These are phyloP conservation scores for Alternaria gaisen DNA, from an alignment of 2,329 filamentous ascomycete species.

Conservation along the genomic window DNA sequence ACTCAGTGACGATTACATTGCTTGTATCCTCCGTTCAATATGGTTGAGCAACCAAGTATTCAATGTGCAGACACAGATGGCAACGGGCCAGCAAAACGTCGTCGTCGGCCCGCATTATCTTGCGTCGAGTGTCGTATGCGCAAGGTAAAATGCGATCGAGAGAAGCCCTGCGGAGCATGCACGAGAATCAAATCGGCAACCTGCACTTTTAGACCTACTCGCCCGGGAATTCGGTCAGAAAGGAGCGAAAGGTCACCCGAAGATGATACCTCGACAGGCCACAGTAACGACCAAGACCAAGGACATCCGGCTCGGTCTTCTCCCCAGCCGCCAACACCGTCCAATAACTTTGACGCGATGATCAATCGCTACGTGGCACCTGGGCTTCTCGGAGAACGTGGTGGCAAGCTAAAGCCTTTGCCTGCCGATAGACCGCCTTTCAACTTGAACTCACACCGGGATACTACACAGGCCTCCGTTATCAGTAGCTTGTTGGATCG, in stretches of 20 bases:
- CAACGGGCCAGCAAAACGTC: constrained; percentile 31
- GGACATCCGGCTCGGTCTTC: constrained; percentile 1
- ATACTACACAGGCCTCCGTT: constrained; percentile 3
- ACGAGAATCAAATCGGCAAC: constrained; percentile 27
- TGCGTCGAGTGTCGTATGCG: constrained; percentile 42
- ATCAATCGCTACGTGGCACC: constrained; percentile 28
- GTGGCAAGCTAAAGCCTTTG: constrained; percentile 10
- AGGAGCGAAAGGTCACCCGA: neutral
- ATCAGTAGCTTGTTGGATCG: constrained; percentile 13
- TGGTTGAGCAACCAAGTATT: constrained; percentile 16
- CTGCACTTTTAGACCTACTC: constrained; percentile 34
- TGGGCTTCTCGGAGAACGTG: constrained; percentile 21
- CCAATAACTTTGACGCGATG: constrained; percentile 21
- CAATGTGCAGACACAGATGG: constrained; percentile 25
- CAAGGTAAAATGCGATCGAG: constrained; percentile 41
- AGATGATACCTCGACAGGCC: neutral
- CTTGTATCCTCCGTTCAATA: constrained; percentile 1
- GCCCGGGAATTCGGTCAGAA: constrained; percentile 8
- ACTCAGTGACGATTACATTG: neutral
- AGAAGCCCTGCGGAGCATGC: constrained; percentile 30
- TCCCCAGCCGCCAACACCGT: neutral
- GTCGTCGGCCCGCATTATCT: constrained; percentile 38
- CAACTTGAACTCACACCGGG: constrained; percentile 4
- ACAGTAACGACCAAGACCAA: neutral
- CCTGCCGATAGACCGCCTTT: constrained; percentile 6